Percentiles rank a stretch among this genome's conserved stretches.
Evolutionary conservation across 352 stramenopile species (phyloP).

Genomic region (Globisporangium paddicum): DNA sequence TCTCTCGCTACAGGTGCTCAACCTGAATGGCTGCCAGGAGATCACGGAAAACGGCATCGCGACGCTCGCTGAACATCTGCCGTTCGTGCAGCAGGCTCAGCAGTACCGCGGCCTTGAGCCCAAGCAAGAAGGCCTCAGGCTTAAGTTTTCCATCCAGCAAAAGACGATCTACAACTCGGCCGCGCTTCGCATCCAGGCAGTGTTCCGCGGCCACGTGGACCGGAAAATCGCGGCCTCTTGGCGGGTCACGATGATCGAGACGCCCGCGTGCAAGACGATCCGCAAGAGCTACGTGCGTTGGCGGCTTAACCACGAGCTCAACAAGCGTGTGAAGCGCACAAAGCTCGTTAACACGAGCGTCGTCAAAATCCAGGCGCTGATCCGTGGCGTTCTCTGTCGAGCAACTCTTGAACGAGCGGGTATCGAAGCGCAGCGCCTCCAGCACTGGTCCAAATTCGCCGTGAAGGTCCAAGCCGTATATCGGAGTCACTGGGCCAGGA

Average conservation of each 20-base stretch:
- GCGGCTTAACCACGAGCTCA: conserved; percentile 36
- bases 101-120: conserved; percentile 63
- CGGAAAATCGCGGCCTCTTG: conserved; percentile 45
- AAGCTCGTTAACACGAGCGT: conserved; percentile 27
- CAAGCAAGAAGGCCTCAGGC: conserved; percentile 33
- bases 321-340: conserved; percentile 23
- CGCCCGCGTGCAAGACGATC: conserved; percentile 43
- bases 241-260: conserved; percentile 50
- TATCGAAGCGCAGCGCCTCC: conserved; percentile 29
- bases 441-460: conserved; percentile 32
- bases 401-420: conserved; percentile 21
- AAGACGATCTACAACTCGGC: conserved; percentile 69
- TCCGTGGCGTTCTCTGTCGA: conserved; percentile 47
- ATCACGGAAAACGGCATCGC: conserved; percentile 68
- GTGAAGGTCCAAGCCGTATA: conserved; percentile 58
- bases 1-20: conserved; percentile 55
- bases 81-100: conserved; percentile 52
- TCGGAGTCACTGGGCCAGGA: conserved; percentile 51
- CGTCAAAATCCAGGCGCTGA: conserved; percentile 54
- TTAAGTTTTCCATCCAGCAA: conserved; percentile 75
- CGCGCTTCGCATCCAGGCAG: conserved; percentile 61
- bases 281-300: conserved; percentile 45
- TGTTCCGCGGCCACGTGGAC: conserved; percentile 52
- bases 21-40: conserved; percentile 69
- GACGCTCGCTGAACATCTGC: conserved; percentile 65